Evolutionary conservation across 805 yeast genomes (phyloP).

Genomic region (Nakazawaea holstii): DNA sequence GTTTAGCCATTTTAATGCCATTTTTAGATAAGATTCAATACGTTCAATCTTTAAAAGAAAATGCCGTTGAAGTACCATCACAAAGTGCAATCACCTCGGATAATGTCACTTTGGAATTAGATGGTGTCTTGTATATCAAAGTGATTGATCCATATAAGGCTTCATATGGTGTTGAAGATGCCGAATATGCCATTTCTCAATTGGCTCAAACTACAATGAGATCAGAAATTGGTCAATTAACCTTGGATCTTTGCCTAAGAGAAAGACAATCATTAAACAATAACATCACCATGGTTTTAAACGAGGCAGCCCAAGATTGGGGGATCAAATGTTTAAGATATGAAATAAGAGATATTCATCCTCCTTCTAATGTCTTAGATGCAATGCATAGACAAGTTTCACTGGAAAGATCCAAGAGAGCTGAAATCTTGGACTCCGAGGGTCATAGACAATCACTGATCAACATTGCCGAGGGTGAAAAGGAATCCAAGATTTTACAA

Average conservation of each 20-base stretch:
- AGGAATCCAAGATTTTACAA: conserved; percentile 62
- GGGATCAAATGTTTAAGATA: conserved; percentile 80
- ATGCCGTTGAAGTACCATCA: conserved; percentile 79
- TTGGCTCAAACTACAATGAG: conserved; percentile 90
- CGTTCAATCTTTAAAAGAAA: conserved; percentile 77
- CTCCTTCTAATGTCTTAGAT: conserved; percentile 77
- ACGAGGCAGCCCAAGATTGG: conserved; percentile 84
- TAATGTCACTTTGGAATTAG: conserved; percentile 79
- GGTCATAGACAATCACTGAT: conserved; percentile 77
- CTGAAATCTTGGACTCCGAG: conserved; percentile 82
- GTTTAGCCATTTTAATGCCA: conserved; percentile 70
- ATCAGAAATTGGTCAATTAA: conserved; percentile 79
- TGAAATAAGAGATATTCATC: conserved; percentile 85
- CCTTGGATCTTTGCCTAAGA: conserved; percentile 70
- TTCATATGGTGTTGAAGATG: conserved; percentile 83
- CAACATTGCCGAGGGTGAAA: conserved; percentile 81
- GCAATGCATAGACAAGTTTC: conserved; percentile 91
- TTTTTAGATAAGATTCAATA: conserved; percentile 71
- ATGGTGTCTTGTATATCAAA: conserved; percentile 74
- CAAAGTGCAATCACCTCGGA: conserved; percentile 85
- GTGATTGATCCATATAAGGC: conserved; percentile 83
- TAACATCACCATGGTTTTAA: conserved; percentile 72
- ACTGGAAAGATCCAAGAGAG: conserved; percentile 82
- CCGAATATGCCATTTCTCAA: conserved; percentile 79
- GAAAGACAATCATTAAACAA: conserved; percentile 70